phyloP scores from a whole-genome alignment of 2,329 filamentous ascomycete genomes.

The Laburnicola sp. region DNA sequence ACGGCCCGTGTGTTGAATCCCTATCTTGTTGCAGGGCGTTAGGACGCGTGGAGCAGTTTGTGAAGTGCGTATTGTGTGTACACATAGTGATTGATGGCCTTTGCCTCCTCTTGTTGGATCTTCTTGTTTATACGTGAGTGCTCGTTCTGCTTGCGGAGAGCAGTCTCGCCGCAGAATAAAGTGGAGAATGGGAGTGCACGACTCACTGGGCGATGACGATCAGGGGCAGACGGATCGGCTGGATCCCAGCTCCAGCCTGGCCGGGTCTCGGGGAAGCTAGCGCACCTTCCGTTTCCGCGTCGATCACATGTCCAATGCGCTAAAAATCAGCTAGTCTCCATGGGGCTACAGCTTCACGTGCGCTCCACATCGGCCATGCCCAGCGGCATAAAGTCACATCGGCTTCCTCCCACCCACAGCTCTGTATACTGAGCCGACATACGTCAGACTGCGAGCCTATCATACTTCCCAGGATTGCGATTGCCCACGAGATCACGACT shows the following conservation, averaged over 20 bases:
- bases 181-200: neutral
- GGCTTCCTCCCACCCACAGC: no score
- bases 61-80: neutral
- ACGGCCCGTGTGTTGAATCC: neutral
- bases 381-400: neutral
- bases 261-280: neutral
- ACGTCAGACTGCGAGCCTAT: no score
- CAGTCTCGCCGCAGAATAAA: neutral
- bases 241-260: neutral
- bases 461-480: no score
- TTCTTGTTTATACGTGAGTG: neutral
- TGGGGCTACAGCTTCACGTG: conserved; percentile 1
- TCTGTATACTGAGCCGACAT: no score
- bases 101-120: neutral
- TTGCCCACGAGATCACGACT: no score
- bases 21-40: neutral
- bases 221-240: neutral
- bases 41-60: neutral
- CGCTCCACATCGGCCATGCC: neutral
- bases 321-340: neutral
- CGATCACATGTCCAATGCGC: neutral
- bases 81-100: no score
- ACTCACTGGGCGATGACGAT: neutral
- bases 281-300: conserved; percentile 3
- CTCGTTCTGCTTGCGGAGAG: neutral